Evolutionary conservation across 768 basidiomycete genomes (phyloP).

Genomic region (Exsudoporus frostii): DNA sequence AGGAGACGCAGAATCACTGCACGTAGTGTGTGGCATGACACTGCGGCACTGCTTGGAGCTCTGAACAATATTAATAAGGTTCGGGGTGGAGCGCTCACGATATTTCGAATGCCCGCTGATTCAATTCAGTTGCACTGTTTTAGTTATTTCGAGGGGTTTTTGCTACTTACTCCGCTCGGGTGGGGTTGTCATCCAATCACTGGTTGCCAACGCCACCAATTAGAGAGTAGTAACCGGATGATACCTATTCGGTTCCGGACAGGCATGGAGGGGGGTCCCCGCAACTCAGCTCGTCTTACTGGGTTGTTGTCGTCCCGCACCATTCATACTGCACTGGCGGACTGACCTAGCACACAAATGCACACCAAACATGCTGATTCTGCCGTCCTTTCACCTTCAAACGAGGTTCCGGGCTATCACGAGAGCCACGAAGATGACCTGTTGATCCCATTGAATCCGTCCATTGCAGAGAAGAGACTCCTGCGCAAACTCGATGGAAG

Average conservation of each 20-base stretch:
- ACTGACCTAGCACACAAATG: constrained; percentile 8
- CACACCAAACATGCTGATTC: constrained; percentile 13
- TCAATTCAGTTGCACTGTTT: too few species aligned
- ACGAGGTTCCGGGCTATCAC: neutral
- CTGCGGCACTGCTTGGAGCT: too few species aligned
- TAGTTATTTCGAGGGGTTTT: too few species aligned
- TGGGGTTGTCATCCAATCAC: neutral
- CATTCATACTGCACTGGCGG: neutral
- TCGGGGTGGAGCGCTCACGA: too few species aligned
- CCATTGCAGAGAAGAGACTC: constrained; percentile 47
- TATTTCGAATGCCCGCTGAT: too few species aligned
- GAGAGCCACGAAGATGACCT: constrained; percentile 16
- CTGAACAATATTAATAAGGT: too few species aligned
- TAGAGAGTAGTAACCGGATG: neutral
- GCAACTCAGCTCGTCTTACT: neutral
- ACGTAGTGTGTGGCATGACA: too few species aligned
- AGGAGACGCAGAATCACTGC: too few species aligned
- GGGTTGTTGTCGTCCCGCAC: neutral
- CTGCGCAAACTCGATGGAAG: constrained; percentile 63
- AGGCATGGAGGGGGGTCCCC: neutral
- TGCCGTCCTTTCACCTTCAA: neutral
- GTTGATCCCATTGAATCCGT: constrained; percentile 17
- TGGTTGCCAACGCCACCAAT: too few species aligned
- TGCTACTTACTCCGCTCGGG: too few species aligned
- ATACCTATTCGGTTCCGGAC: neutral